phyloP scores from a whole-genome alignment of 257 asterid species.

The Nicotiana knightiana region DNA sequence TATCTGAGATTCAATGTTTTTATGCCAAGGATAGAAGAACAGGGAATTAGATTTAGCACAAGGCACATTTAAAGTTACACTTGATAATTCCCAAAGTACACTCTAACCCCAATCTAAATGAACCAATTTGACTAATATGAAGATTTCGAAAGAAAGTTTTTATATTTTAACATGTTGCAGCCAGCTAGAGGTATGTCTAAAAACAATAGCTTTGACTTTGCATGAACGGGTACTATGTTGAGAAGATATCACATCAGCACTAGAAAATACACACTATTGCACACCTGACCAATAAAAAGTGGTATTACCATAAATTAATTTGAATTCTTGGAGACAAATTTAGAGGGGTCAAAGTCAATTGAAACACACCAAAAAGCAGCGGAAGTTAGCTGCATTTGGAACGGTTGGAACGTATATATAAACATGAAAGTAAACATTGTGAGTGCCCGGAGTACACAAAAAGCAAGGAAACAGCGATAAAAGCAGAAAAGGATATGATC shows the following conservation, averaged over 20 bases:
- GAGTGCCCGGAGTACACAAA: not conserved
- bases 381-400: slow-evolving; percentile 3
- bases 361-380: not conserved
- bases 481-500: not conserved
- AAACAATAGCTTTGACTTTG: not conserved
- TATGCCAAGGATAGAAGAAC: not conserved
- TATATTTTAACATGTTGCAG: not conserved
- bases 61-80: not conserved
- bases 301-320: not conserved
- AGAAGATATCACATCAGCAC: not conserved
- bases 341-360: not conserved
- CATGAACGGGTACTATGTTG: not conserved
- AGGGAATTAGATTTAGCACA: not conserved
- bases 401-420: not conserved
- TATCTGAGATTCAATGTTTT: not conserved
- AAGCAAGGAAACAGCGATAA: not conserved
- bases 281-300: not conserved
- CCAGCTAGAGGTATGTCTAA: not conserved
- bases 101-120: not conserved
- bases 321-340: not conserved
- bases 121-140: slow-evolving; percentile 2
- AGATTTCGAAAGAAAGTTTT: not conserved
- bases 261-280: not conserved
- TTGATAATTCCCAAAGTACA: not conserved
- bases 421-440: not conserved